Conservation (phyloP, 352 stramenopile genomes). For the Globisporangium perplexum region DNA sequence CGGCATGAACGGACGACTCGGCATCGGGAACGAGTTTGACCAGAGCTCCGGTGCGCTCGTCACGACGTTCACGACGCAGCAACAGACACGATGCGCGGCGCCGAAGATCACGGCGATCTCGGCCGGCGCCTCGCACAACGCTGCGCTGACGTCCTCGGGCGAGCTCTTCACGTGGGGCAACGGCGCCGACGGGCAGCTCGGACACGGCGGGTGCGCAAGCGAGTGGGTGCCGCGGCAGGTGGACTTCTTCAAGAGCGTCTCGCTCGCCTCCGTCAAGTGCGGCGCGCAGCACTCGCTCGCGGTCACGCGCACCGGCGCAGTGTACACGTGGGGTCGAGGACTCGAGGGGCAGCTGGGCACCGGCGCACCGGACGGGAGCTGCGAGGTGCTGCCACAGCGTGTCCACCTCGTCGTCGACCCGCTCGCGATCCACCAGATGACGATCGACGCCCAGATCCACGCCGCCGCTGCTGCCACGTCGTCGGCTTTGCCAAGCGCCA, state of each 20-base stretch:
- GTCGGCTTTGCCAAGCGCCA: too few relatives aligned
- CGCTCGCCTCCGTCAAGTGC: constrained; percentile 24
- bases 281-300: constrained; percentile 45
- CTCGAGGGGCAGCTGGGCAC: constrained; percentile 45
- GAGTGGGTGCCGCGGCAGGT: constrained; percentile 59
- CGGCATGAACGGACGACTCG: constrained; percentile 59
- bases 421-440: constrained; percentile 20
- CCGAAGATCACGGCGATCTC: constrained; percentile 36
- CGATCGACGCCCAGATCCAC: constrained; percentile 19
- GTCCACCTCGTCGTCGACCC: constrained; percentile 19
- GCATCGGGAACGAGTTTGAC: constrained; percentile 47
- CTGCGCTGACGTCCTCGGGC: constrained; percentile 37
- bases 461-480: background rate
- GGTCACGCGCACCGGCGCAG: constrained; percentile 30
- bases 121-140: constrained; percentile 43
- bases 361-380: background rate
- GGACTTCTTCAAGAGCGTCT: constrained; percentile 31
- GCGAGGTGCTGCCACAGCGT: constrained; percentile 3
- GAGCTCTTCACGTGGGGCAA: constrained; percentile 69
- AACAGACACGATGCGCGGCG: constrained; percentile 7
- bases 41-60: constrained; percentile 33
- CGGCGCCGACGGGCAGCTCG: constrained; percentile 50
- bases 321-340: constrained; percentile 57
- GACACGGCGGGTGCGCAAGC: constrained; percentile 35
- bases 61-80: constrained; percentile 19